These are phyloP conservation scores for Botrytis paeoniae DNA, from an alignment of 2,329 filamentous ascomycete genomes.

Conservation along the genomic window DNA sequence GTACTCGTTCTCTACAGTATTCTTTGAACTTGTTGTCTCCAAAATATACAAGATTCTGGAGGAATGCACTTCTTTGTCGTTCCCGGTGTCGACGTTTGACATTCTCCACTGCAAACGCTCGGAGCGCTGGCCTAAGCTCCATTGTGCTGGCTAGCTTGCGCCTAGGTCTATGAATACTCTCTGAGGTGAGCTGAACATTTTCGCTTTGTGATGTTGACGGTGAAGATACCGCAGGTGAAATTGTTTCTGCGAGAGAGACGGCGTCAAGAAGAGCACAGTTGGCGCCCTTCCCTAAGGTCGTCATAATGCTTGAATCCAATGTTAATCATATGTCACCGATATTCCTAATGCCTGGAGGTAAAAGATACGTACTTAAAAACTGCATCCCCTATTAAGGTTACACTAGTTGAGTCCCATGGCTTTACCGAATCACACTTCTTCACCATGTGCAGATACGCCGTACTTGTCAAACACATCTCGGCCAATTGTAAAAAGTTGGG, in stretches of 20 bases:
- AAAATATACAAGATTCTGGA: constrained; percentile 33
- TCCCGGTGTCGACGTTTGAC: constrained; percentile 31
- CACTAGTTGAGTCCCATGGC: constrained; percentile 27
- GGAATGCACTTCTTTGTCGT: constrained; percentile 28
- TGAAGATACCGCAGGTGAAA: constrained; percentile 9
- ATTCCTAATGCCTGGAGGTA: neutral
- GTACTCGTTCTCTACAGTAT: constrained; percentile 27
- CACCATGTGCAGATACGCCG: constrained; percentile 29
- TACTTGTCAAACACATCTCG: constrained; percentile 27
- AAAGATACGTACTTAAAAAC: constrained; percentile 32
- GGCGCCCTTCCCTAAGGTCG: constrained; percentile 33
- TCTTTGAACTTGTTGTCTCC: constrained; percentile 31
- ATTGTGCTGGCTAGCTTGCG: neutral
- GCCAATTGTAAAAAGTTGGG: constrained; percentile 27
- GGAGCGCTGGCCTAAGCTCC: constrained; percentile 20
- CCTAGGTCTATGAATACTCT: neutral
- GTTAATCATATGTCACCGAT: constrained; percentile 9
- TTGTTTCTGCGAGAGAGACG: constrained; percentile 28
- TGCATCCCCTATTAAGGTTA: constrained; percentile 34
- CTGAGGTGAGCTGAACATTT: neutral
- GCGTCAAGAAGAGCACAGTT: constrained; percentile 36
- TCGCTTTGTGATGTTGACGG: neutral
- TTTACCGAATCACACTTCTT: constrained; percentile 30
- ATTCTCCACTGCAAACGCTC: constrained; percentile 27
- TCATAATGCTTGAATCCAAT: constrained; percentile 28